phyloP scores from a whole-genome alignment of 768 basidiomycete genomes.

The Pseudohyphozyma bogoriensis region DNA sequence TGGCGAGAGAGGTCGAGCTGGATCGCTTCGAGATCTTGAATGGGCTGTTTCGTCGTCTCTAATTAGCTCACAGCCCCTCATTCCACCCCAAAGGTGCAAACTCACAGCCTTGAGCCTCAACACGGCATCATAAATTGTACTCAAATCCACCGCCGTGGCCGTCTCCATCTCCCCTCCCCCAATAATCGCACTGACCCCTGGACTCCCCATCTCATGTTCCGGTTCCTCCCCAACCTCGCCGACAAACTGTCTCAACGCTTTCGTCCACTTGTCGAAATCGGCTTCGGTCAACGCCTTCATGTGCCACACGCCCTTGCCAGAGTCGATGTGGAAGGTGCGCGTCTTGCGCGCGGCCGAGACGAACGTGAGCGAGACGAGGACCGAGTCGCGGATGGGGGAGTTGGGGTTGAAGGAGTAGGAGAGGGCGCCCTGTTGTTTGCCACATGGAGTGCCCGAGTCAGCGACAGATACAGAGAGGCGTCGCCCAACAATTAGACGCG shows the following conservation, averaged over 20 bases:
- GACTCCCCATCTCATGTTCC: not conserved
- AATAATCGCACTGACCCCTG: not conserved
- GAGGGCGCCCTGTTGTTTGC: slow-evolving; percentile 4
- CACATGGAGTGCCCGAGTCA: not conserved
- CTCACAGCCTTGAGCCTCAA: slow-evolving; percentile 7
- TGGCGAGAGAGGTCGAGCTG: slow-evolving; percentile 3
- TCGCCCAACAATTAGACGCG: not conserved
- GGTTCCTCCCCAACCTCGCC: not conserved
- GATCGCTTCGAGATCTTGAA: slow-evolving; percentile 23
- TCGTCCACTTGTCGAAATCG: slow-evolving; percentile 27
- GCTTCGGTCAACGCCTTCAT: slow-evolving; percentile 22
- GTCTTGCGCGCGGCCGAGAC: slow-evolving; percentile 16
- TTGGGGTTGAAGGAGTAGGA: slow-evolving; percentile 27
- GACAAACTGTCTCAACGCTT: slow-evolving; percentile 15
- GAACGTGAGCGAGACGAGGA: slow-evolving; percentile 18
- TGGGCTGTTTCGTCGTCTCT: slow-evolving; percentile 1
- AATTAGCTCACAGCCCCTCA: not conserved
- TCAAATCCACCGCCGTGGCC: not conserved
- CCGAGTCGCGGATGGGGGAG: slow-evolving; percentile 20
- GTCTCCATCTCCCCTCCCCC: not conserved
- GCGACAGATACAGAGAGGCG: not conserved
- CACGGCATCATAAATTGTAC: slow-evolving; percentile 1
- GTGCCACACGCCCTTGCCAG: slow-evolving; percentile 22
- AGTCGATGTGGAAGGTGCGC: slow-evolving; percentile 22
- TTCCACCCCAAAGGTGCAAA: not conserved